Evolutionary conservation across 2,329 filamentous ascomycete species (phyloP), one percentile per base, ranked within the genome.

Genomic region (Raffaelea ambrosiae): DNA sequence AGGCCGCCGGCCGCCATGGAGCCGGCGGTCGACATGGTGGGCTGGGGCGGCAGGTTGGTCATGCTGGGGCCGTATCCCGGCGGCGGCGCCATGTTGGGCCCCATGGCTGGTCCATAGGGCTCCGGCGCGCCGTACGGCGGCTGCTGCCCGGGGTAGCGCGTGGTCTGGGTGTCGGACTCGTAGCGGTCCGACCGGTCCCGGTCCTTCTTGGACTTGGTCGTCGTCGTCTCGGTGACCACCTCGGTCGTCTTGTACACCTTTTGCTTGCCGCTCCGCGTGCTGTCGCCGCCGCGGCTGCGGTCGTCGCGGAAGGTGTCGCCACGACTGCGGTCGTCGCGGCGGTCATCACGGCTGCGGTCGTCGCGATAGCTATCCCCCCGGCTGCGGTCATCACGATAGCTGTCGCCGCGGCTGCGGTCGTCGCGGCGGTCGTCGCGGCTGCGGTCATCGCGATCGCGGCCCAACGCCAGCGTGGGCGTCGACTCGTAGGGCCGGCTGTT

Each of bases 21-120:
- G 2, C 53, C 53, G 11, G 51, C 39, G 13, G 51, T 55, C 19
- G 53, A 55, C 40, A 46, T 43, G 19, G 52, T 55, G 8, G 54
- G 54, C 49, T 51, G 46, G 4, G 54, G 54, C 10, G 49, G 49
- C n/a, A 55, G 22, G 33, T 54, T 47, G 11, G 40, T 21, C 52
- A 55, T 47, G 23, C 19, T 5, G 49, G 40, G 1, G 41, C 26
- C 9, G 43, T 41, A n/a, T 49, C 41, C 20, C 40, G 43, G 40
- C 31, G 26, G 7, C 36, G 40, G 2, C 31, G 40, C 40, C n/a
- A n/a, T n/a, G n/a, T n/a, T n/a, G n/a, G 20, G 19, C 22, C 21
- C 22, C 13, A 41, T 16, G 19, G 44, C 44, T 38, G 38, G 22
- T 43, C 23, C n/a, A n/a, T 22, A 9, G 22, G 40, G 40, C 40